Conservation (phyloP, 2,329 filamentous ascomycete genomes). For the Stylonectria norvegica region DNA sequence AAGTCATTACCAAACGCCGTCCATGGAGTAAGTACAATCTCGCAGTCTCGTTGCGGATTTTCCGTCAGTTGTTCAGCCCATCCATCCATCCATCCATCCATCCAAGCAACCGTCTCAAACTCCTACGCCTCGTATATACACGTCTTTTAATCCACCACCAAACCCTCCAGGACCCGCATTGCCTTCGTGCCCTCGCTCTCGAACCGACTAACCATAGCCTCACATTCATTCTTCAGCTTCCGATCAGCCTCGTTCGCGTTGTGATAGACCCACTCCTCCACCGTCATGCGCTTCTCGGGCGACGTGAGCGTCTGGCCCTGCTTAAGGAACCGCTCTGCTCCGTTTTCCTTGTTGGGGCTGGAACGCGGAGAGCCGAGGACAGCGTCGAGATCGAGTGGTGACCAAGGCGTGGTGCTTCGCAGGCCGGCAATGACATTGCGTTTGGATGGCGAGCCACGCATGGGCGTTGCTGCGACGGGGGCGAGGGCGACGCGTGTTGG, state of each 20-base stretch:
- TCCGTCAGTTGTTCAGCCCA: background rate
- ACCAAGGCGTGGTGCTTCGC: constrained; percentile 64
- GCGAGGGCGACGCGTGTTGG: constrained; percentile 47
- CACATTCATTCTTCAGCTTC: constrained; percentile 75
- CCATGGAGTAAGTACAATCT: constrained; percentile 4
- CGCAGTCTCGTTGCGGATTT: background rate
- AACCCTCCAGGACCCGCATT: constrained; percentile 70
- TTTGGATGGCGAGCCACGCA: constrained; percentile 59
- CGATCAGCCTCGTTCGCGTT: constrained; percentile 79
- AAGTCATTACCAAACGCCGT: constrained; percentile 10
- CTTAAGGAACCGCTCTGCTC: constrained; percentile 46
- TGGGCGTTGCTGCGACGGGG: constrained; percentile 45
- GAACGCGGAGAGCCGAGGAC: constrained; percentile 53
- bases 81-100: background rate
- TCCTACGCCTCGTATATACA: too few relatives aligned
- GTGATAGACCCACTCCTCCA: constrained; percentile 86
- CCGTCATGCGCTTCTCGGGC: constrained; percentile 83
- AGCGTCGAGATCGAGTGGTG: constrained; percentile 69
- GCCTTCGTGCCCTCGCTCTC: constrained; percentile 79
- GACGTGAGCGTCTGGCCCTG: constrained; percentile 62
- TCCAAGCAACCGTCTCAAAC: too few relatives aligned
- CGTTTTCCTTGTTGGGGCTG: constrained; percentile 51
- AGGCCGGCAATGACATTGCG: constrained; percentile 54
- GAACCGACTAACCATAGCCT: constrained; percentile 76
- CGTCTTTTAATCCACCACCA: constrained; percentile 58